These are phyloP conservation scores for Leccinum arenicola DNA, from an alignment of 768 basidiomycete species.

Conservation along the genomic window DNA sequence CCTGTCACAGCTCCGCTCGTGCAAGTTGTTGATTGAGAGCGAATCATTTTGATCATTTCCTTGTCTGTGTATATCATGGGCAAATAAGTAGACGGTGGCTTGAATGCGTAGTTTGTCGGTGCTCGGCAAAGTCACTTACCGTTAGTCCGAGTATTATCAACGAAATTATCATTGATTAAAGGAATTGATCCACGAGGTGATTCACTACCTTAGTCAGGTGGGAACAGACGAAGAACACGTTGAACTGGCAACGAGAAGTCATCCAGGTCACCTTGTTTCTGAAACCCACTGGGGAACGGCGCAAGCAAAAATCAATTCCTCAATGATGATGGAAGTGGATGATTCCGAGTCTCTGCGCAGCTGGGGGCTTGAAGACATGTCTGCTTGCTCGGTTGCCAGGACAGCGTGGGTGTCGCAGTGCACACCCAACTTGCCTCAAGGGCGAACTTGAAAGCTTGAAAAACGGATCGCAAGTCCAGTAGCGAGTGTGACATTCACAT, in stretches of 20 bases:
- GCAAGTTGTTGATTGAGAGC: neutral
- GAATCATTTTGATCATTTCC: constrained; percentile 12
- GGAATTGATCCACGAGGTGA: constrained; percentile 27
- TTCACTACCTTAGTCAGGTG: neutral
- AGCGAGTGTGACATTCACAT: neutral
- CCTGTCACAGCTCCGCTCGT: constrained; percentile 8
- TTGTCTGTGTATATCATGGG: constrained; percentile 6
- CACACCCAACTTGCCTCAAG: neutral
- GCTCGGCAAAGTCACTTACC: constrained; percentile 20
- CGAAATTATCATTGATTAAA: constrained; percentile 18
- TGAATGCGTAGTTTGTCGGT: constrained; percentile 11
- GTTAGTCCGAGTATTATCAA: constrained; percentile 12
- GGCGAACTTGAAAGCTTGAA: too few species aligned
- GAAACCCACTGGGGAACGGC: neutral
- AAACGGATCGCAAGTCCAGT: neutral
- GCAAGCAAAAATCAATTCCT: neutral
- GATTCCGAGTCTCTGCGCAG: too few species aligned
- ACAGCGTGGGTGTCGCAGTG: neutral
- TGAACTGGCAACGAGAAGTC: neutral
- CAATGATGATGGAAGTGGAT: neutral
- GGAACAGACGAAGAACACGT: too few species aligned
- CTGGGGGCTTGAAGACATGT: neutral
- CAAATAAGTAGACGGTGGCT: constrained; percentile 17
- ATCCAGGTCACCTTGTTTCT: neutral
- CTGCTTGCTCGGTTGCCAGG: neutral